Percentiles rank a stretch among this genome's conserved stretches.
Evolutionary conservation across 2,329 filamentous ascomycete genomes (phyloP).

Genomic region (Paecilomyces formosus): DNA sequence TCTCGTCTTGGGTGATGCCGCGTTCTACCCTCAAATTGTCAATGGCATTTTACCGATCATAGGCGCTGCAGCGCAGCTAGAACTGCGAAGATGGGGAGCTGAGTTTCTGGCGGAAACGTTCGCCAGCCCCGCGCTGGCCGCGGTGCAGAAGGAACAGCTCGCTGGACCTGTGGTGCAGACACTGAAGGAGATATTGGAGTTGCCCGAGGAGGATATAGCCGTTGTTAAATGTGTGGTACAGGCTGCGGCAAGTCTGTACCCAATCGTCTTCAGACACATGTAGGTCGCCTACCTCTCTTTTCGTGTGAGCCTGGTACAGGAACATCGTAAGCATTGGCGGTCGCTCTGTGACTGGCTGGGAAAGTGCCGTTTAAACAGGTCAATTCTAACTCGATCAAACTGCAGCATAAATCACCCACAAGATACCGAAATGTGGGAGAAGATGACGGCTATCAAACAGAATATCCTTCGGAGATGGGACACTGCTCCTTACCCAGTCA

Average conservation of each 20-base stretch:
- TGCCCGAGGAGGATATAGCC: constrained; percentile 65
- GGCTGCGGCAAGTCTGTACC: constrained; percentile 85
- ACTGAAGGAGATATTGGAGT: constrained; percentile 61
- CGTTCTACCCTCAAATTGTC: constrained; percentile 86
- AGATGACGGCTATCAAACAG: constrained; percentile 81
- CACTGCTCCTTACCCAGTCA: constrained; percentile 63
- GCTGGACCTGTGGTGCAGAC: constrained; percentile 71
- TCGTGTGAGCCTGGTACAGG: constrained; percentile 11
- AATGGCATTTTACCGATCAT: constrained; percentile 90
- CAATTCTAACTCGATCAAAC: constrained; percentile 22
- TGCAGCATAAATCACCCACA: constrained; percentile 77
- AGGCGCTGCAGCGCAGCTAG: constrained; percentile 63
- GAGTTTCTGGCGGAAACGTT: constrained; percentile 96
- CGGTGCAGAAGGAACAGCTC: constrained; percentile 72
- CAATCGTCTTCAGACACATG: constrained; percentile 87
- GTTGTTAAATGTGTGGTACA: constrained; percentile 84
- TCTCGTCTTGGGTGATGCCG: constrained; percentile 77
- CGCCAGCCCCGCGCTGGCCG: constrained; percentile 74
- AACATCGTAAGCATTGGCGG: constrained; percentile 12
- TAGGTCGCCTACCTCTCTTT: constrained; percentile 50
- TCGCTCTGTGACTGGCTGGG: background rate
- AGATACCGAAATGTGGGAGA: constrained; percentile 76
- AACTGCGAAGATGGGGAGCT: constrained; percentile 89
- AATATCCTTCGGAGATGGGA: constrained; percentile 88
- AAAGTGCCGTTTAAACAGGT: background rate